Evolutionary conservation across 805 yeast genomes (phyloP).

Genomic region (Soucietia sequanensis): DNA sequence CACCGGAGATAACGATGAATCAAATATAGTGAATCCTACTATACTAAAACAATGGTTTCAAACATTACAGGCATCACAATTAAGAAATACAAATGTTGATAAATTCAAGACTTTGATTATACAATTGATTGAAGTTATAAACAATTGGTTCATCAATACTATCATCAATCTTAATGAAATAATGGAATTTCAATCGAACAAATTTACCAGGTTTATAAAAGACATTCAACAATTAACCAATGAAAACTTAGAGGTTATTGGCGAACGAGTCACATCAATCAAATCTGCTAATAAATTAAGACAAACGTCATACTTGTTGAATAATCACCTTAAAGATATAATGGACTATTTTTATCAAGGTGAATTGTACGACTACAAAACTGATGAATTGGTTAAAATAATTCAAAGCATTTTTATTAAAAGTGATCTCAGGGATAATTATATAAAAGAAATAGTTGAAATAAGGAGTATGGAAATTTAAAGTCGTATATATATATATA

Average conservation of each 20-base stretch:
- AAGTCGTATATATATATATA: neutral
- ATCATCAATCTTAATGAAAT: slow-evolving; percentile 29
- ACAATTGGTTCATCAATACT: slow-evolving; percentile 25
- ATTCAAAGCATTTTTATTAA: slow-evolving; percentile 45
- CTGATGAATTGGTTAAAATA: slow-evolving; percentile 43
- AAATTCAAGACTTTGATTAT: slow-evolving; percentile 26
- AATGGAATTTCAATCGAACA: slow-evolving; percentile 33
- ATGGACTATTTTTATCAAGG: slow-evolving; percentile 52
- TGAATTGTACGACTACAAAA: slow-evolving; percentile 46
- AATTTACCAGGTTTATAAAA: slow-evolving; percentile 25
- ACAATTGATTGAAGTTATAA: slow-evolving; percentile 26
- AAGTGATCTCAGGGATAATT: slow-evolving; percentile 43
- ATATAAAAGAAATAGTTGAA: slow-evolving; percentile 46
- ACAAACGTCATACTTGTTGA: slow-evolving; percentile 32
- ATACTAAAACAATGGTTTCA: slow-evolving; percentile 19
- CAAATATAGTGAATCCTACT: slow-evolving; percentile 12
- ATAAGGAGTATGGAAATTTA: slow-evolving; percentile 28
- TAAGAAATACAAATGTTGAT: slow-evolving; percentile 23
- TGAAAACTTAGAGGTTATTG: slow-evolving; percentile 19
- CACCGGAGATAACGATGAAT: slow-evolving; percentile 13
- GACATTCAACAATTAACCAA: neutral
- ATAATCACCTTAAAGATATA: slow-evolving; percentile 44
- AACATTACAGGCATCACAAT: slow-evolving; percentile 16
- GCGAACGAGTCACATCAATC: slow-evolving; percentile 17
- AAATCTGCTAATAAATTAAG: slow-evolving; percentile 25